Evolutionary conservation across 2,329 filamentous ascomycete species (phyloP).

Genomic region (Beauveria brongniartii): DNA sequence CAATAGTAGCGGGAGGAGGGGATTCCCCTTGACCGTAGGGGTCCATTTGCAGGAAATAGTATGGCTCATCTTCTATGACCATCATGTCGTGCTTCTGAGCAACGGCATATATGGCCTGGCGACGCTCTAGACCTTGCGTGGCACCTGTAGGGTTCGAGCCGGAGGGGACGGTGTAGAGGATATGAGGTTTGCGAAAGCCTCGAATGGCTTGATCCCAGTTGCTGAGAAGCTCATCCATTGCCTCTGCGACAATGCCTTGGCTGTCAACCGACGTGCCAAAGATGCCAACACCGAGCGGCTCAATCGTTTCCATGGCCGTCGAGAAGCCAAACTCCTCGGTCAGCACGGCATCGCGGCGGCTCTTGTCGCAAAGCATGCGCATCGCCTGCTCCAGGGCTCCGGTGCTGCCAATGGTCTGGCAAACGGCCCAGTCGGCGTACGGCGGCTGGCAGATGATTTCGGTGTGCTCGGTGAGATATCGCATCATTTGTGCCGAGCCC

Average conservation of each 20-base stretch:
- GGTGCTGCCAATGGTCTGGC: conserved; percentile 78
- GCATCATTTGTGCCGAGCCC: conserved; percentile 77
- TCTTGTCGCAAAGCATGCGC: conserved; percentile 66
- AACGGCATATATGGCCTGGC: conserved; percentile 66
- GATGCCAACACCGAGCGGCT: conserved; percentile 43
- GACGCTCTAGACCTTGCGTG: conserved; percentile 61
- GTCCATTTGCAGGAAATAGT: conserved; percentile 89
- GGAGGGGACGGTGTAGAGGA: conserved; percentile 57
- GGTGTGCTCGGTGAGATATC: conserved; percentile 91
- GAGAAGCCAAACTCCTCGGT: conserved; percentile 91
- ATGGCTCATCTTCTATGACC: conserved; percentile 89
- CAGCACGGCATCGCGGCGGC: conserved; percentile 67
- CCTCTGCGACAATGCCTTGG: conserved; percentile 43
- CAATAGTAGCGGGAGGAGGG: conserved; percentile 48
- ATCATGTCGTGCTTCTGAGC: conserved; percentile 77
- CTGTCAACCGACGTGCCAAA: conserved; percentile 45
- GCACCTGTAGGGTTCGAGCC: conserved; percentile 90
- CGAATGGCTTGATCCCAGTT: conserved; percentile 40
- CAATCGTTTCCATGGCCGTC: conserved; percentile 53
- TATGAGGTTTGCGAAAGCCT: conserved; percentile 41
- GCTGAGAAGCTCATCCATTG: conserved; percentile 42
- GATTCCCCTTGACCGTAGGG: conserved; percentile 53
- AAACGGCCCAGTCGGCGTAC: conserved; percentile 84
- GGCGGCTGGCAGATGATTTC: conserved; percentile 82
- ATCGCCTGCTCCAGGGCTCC: conserved; percentile 76